phyloP scores from a whole-genome alignment of 345 rosid species.

The Eucalyptus viminalis region DNA sequence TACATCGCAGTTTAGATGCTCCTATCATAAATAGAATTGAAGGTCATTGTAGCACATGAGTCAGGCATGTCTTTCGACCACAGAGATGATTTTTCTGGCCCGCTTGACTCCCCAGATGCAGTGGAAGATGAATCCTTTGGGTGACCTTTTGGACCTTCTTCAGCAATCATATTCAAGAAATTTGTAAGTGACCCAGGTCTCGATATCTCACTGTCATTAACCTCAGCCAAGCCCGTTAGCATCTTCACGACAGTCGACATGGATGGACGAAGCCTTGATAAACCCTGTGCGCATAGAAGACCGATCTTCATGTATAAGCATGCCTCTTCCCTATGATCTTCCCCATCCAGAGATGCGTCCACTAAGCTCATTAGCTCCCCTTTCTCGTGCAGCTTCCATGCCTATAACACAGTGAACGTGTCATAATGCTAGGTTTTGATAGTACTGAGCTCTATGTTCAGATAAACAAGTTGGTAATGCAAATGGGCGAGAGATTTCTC shows the following conservation, averaged over 20 bases:
- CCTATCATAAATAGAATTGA: constrained; percentile 46
- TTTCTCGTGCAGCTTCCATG: constrained; percentile 21
- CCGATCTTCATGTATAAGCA: constrained; percentile 33
- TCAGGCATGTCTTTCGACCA: constrained; percentile 7
- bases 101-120: neutral
- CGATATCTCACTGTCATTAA: constrained; percentile 16
- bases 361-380: constrained; percentile 23
- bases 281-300: constrained; percentile 52
- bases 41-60: constrained; percentile 54
- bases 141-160: neutral
- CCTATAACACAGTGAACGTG: constrained; percentile 5
- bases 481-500: neutral
- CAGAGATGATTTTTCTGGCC: constrained; percentile 5
- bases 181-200: constrained; percentile 36
- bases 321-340: constrained; percentile 30
- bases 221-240: constrained; percentile 22
- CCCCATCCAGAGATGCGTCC: constrained; percentile 20
- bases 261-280: constrained; percentile 38
- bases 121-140: neutral
- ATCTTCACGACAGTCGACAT: constrained; percentile 37
- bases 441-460: neutral
- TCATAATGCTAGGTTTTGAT: neutral
- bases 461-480: neutral
- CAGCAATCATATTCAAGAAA: neutral
- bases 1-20: neutral